Conservation (phyloP, 2,329 filamentous ascomycete species). For the Fusarium veterinarium region DNA sequence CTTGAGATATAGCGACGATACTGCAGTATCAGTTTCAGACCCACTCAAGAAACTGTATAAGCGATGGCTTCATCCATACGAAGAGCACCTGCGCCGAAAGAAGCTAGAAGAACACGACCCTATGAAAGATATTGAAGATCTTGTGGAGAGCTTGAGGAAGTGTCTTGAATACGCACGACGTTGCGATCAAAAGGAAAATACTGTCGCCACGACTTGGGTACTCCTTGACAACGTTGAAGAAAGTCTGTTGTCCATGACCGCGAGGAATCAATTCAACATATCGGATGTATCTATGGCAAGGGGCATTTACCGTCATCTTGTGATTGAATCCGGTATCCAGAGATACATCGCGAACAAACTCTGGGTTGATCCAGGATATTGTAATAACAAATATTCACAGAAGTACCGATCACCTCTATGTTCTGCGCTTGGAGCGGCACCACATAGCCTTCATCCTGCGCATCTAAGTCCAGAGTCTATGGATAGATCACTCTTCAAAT, state of each 20-base stretch:
- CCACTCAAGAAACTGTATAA: neutral
- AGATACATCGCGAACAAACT: neutral
- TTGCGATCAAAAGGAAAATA: neutral
- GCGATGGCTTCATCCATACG: neutral
- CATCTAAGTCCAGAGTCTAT: neutral
- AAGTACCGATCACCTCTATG: neutral
- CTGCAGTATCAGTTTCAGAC: neutral
- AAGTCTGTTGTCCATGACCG: neutral
- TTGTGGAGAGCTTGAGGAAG: neutral
- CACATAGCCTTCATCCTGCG: neutral
- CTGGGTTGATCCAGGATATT: neutral
- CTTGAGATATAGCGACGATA: neutral
- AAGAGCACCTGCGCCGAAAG: neutral
- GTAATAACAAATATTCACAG: neutral
- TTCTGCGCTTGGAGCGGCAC: neutral
- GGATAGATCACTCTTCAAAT: neutral
- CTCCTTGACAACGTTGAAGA: conserved; percentile 1
- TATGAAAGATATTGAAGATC: neutral
- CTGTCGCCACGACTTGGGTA: neutral
- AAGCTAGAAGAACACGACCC: neutral
- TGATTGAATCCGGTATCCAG: neutral
- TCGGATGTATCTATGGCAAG: neutral
- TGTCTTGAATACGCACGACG: neutral
- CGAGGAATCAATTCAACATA: neutral
- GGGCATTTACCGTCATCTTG: conserved; percentile 4